Evolutionary conservation across 2,329 filamentous ascomycete species (phyloP), one percentile per base, ranked within the genome.

Genomic region (Sordariomycetes sp.): DNA sequence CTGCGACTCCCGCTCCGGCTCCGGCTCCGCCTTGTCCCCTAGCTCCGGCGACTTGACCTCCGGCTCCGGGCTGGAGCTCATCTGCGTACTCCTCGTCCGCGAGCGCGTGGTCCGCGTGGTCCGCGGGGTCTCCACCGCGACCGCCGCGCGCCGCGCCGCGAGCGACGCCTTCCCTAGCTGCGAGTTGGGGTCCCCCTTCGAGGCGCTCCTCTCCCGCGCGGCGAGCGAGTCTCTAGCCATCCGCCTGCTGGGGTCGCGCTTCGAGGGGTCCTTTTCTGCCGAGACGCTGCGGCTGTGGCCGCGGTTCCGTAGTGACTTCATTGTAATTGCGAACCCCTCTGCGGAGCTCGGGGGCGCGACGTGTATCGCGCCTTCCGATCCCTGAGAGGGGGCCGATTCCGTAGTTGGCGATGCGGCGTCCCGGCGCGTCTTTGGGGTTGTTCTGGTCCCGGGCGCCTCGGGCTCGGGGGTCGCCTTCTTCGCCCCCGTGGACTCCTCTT

Each of bases 101-200:
- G 59, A 59, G 10, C 59, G 51, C 24, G 58, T 60, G 12, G 60
- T 57, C 48, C 59, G 36, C 13, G 34, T 10, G n/a, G 52, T 56
- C 20, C 55, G 56, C 28, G 57, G 59, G 32, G 25, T 50, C 12
- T 39, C 52, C 12, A 13, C 54, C 7, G 51, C 13, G 4, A 51
- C 24, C 20, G 24, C 28, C 15, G 50, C 39, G 48, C 51, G 56
- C 22, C 50, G 25, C n/a, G 42, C 48, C 42, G 54, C 56, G 17
- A 53, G 51, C 51, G 57, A 59, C 34, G 15, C 55, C 34, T 36
- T 58, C 17, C 53, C 59, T 53, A 50, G 55, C 45, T 52, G 60
- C 28, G 39, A 55, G 17, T 24, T 58, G 10, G 55, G 55, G 13
- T 56, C 55, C 25, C 56, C 39, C 28, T 32, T 39, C 12, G 52